Evolutionary conservation across 2,329 filamentous ascomycete species (phyloP).

Genomic region (Hypoxylon sp.): DNA sequence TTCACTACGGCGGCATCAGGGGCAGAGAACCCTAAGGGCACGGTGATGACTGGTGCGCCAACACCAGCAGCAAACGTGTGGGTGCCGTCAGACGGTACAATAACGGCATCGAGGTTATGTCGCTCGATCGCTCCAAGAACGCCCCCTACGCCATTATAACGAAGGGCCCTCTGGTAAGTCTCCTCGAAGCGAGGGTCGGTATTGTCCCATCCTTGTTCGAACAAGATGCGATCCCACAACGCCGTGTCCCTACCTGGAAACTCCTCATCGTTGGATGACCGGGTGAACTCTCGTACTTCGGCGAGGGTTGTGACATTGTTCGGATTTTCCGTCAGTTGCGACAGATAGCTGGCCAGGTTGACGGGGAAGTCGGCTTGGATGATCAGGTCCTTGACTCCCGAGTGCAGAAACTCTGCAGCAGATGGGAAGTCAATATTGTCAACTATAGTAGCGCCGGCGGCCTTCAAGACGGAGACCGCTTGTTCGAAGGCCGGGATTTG

Average conservation of each 20-base stretch:
- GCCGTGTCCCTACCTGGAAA: neutral
- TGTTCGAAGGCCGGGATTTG: neutral
- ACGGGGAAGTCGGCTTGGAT: neutral
- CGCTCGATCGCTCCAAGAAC: conserved; percentile 69
- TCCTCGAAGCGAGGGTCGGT: neutral
- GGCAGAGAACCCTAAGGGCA: conserved; percentile 66
- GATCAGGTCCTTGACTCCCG: neutral
- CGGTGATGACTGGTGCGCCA: conserved; percentile 69
- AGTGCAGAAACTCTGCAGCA: neutral
- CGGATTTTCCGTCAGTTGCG: neutral
- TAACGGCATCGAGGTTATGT: conserved; percentile 69
- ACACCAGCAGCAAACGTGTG: conserved; percentile 65
- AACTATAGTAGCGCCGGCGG: neutral
- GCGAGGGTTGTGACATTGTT: conserved; percentile 2
- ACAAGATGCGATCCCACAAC: neutral
- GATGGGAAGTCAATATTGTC: neutral
- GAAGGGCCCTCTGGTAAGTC: conserved; percentile 51
- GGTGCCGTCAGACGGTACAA: conserved; percentile 67
- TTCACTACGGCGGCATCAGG: conserved; percentile 60
- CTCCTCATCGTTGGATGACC: neutral
- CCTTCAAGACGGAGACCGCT: neutral
- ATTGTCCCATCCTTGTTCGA: neutral
- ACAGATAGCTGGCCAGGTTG: neutral
- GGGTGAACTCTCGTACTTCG: neutral
- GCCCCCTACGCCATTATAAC: conserved; percentile 68